A percentile compares a stretch with the other conserved stretches of the same genome.
Evolutionary conservation across 2,329 filamentous ascomycete species (phyloP).

Genomic region (Cladosporium colombiae): DNA sequence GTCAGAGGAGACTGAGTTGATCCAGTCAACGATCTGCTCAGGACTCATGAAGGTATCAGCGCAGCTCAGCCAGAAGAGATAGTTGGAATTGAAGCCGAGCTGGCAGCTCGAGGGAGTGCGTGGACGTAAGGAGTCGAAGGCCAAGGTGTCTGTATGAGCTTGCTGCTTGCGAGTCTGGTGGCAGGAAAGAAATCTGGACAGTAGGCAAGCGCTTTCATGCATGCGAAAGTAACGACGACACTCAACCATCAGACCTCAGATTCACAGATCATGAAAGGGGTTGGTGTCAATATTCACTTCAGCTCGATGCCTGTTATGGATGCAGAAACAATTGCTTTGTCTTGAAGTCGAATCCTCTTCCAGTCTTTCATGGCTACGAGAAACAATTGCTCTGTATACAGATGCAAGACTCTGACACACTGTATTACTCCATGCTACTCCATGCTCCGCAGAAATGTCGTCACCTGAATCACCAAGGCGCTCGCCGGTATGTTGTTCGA

Average conservation of each 20-base stretch:
- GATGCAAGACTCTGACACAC: too few species aligned
- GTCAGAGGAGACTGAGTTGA: neutral
- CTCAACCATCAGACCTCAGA: neutral
- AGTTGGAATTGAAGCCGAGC: neutral
- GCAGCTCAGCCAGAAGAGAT: neutral
- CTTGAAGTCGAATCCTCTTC: neutral
- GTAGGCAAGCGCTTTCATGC: neutral
- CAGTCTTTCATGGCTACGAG: too few species aligned
- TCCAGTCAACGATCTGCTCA: neutral
- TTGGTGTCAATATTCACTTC: neutral
- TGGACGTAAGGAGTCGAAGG: neutral
- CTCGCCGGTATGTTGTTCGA: too few species aligned
- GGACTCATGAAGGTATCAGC: neutral
- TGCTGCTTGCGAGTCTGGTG: neutral
- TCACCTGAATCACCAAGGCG: too few species aligned
- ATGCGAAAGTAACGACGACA: neutral
- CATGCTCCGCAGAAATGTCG: too few species aligned
- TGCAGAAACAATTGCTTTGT: neutral
- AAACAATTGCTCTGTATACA: too few species aligned
- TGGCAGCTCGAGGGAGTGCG: neutral
- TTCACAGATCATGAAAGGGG: neutral
- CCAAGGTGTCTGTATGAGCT: neutral
- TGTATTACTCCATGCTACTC: too few species aligned
- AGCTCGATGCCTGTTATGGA: neutral
- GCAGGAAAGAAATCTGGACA: neutral